These are phyloP conservation scores for Aureobasidium sp. DNA, from an alignment of 2,329 filamentous ascomycete genomes.

Conservation along the genomic window DNA sequence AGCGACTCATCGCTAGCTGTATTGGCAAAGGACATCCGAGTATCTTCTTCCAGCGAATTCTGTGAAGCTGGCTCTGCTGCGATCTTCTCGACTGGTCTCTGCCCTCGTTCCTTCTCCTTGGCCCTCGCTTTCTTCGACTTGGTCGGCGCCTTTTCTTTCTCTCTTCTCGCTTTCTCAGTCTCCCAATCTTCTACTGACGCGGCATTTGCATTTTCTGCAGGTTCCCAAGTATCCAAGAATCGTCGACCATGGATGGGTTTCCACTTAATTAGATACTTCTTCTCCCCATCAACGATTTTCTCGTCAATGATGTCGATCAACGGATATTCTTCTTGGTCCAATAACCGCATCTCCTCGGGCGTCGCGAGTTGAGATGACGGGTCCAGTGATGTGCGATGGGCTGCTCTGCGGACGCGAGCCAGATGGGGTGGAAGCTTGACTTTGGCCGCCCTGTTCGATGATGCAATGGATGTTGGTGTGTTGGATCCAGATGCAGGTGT, in stretches of 20 bases:
- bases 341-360: neutral
- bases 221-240: conserved; percentile 10
- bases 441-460: neutral
- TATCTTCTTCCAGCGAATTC: neutral
- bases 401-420: neutral
- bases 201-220: conserved; percentile 1
- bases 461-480: neutral
- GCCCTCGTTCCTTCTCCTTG: neutral
- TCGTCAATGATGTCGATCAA: neutral
- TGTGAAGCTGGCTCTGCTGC: no score
- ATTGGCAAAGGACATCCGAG: neutral
- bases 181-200: conserved; percentile 5
- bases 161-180: neutral
- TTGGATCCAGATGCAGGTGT: neutral
- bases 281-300: neutral
- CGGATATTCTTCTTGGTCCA: neutral
- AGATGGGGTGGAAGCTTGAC: conserved; percentile 6
- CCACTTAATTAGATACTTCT: conserved; percentile 12
- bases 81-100: neutral
- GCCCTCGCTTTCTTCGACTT: no score
- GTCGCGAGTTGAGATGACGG: neutral
- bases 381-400: neutral
- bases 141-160: no score
- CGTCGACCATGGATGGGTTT: conserved; percentile 1
- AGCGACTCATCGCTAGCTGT: neutral